Conservation (phyloP, 331 rosid species). For the Telfairia occidentalis region DNA sequence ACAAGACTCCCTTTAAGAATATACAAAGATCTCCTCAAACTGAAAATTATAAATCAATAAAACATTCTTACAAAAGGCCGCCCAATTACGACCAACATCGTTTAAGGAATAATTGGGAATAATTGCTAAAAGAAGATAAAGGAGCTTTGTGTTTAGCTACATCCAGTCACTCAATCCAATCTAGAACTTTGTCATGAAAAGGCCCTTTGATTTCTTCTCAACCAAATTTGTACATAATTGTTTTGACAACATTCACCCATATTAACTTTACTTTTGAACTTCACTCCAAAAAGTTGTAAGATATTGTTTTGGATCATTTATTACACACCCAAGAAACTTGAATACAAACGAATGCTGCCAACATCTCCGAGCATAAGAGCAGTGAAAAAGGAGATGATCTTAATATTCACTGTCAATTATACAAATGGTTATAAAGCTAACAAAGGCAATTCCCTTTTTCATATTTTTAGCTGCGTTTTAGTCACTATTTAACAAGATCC, state of each 20-base stretch:
- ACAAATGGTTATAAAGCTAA: neutral
- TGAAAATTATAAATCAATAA: neutral
- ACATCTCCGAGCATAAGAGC: no score
- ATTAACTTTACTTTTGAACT: constrained; percentile 2
- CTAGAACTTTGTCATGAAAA: neutral
- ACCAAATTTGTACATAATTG: neutral
- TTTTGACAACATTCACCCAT: neutral
- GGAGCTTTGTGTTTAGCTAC: neutral
- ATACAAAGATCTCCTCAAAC: neutral
- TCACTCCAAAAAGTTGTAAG: neutral
- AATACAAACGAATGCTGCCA: no score
- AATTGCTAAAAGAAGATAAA: neutral
- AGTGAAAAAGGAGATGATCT: neutral
- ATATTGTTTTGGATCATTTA: no score
- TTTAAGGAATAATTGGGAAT: neutral
- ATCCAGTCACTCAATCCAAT: neutral
- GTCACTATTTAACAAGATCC: neutral
- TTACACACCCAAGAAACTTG: no score
- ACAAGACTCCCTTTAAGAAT: neutral
- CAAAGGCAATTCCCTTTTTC: neutral
- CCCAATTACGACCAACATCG: neutral
- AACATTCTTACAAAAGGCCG: neutral
- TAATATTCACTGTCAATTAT: neutral
- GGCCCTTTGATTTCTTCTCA: neutral
- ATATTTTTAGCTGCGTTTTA: neutral